A percentile compares a stretch with the other conserved stretches of the same genome.
Evolutionary conservation across 2,329 filamentous ascomycete species (phyloP).

Genomic region (Colletotrichum truncatum): DNA sequence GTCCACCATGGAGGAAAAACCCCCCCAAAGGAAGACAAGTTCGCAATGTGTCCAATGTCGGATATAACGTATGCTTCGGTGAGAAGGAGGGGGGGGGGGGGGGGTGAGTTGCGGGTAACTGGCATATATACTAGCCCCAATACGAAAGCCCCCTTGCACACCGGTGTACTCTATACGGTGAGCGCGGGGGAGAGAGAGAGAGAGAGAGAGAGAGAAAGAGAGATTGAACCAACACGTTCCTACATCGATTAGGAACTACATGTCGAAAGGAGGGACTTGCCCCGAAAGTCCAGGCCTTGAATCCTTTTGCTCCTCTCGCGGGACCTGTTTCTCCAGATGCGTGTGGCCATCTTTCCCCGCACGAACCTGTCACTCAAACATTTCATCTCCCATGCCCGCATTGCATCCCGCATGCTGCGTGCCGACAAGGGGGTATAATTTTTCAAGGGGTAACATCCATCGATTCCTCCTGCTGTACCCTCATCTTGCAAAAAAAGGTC

Average conservation of each 20-base stretch:
- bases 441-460: too few species aligned
- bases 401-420: background rate
- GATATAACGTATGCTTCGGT: too few species aligned
- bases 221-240: background rate
- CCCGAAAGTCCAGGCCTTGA: background rate
- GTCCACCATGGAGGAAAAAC: background rate
- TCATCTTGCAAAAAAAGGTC: too few species aligned
- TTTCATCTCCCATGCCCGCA: background rate
- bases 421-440: background rate
- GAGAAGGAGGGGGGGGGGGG: background rate
- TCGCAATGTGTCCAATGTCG: too few species aligned
- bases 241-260: background rate
- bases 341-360: too few species aligned
- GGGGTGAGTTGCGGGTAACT: too few species aligned
- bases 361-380: background rate
- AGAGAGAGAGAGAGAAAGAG: too few species aligned
- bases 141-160: slow-evolving; percentile 26
- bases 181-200: background rate
- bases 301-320: too few species aligned
- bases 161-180: slow-evolving; percentile 2
- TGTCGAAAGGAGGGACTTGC: background rate
- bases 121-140: too few species aligned
- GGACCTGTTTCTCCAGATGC: too few species aligned
- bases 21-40: too few species aligned
- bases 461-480: too few species aligned